Percentiles rank a stretch among this genome's conserved stretches.
Evolutionary conservation across 2,329 filamentous ascomycete species (phyloP).

Genomic region (Fusarium tjaetaba): DNA sequence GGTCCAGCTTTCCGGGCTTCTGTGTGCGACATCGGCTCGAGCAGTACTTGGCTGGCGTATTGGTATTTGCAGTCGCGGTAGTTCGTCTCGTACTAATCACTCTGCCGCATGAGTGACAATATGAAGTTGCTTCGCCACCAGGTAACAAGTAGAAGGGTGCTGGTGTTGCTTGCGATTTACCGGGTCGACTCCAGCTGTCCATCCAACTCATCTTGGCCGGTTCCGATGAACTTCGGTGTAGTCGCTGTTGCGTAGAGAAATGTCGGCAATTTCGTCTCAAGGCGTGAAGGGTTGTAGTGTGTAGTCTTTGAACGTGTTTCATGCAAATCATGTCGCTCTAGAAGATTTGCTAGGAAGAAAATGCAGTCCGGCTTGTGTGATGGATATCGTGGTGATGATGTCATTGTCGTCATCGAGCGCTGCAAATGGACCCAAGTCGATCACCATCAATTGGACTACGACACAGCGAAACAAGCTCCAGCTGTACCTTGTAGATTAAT

Average conservation of each 20-base stretch:
- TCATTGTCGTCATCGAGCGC: constrained; percentile 33
- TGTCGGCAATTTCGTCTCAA: accelerated
- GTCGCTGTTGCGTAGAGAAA: neutral
- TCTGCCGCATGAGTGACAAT: constrained; percentile 67
- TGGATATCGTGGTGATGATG: constrained; percentile 4
- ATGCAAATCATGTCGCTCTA: neutral
- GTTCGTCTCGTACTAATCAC: constrained; percentile 57
- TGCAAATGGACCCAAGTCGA: neutral
- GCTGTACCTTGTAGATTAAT: neutral
- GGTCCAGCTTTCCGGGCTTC: constrained; percentile 61
- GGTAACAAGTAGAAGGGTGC: constrained; percentile 64
- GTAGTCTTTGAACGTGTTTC: accelerated
- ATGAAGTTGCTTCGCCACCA: constrained; percentile 59
- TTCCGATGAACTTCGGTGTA: neutral
- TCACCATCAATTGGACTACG: neutral
- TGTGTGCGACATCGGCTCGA: constrained; percentile 62
- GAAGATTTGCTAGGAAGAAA: neutral
- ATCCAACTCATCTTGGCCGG: constrained; percentile 52
- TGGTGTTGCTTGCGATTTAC: constrained; percentile 55
- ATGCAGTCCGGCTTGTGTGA: neutral
- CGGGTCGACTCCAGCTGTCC: constrained; percentile 54
- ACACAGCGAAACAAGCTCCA: too few relatives aligned
- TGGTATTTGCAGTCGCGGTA: constrained; percentile 40
- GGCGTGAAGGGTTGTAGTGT: accelerated
- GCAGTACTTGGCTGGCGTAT: constrained; percentile 60